Base-by-base conservation (phyloP, 2,329 filamentous ascomycete species). In the Decorospora gaudefroyi region DNA sequence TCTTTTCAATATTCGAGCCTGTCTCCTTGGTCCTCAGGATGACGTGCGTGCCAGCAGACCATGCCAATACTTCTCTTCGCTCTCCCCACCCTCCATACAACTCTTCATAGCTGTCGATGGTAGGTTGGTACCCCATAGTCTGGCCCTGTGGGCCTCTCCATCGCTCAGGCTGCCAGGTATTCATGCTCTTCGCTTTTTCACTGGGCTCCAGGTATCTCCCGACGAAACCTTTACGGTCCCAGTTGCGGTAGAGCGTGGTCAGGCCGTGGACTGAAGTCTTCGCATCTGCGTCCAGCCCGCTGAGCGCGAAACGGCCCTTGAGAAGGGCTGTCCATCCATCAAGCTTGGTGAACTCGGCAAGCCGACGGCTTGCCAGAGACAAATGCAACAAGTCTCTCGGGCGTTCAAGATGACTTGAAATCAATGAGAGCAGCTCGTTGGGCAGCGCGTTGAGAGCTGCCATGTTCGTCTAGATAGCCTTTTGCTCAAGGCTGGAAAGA, bases 61-160 rank as follows among this genome's bases (percentile, higher is more conserved):
- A 84, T 2, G 76, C 79, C 6, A 86, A 62, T 0, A 81, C 75
- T 57, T 85, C 81, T 55, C 73, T 76, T 51, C 78, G 72, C 33
- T 77, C 70, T 32, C 67, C 64, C 43, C 65, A 67, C 1, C 48
- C 40, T 7, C 66, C 65, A 2, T 72, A 72, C 28, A 69, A 72
- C n/a, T 71, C 66, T 53, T 83, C 79, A 53, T 81, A 81, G 43
- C 78, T 80, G 56, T 83, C 79, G 33, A 84, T 74, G 28, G 74
- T 73, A 12, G 83, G 82, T 16, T 76, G 76, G 53, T 82, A 85
- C 3, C 82, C 82, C 59, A 84, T 79, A 42, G 73, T 84, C 70
- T 74, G 76, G 1, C 74, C 72, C 49, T 59, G 73, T 40, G 65
- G 71, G 51, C 59, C 67, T 56, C 69, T 62, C 76, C 74, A 70